Conservation (phyloP, 805 yeast genomes). For the Vanderwaltozyma verrucispora region DNA sequence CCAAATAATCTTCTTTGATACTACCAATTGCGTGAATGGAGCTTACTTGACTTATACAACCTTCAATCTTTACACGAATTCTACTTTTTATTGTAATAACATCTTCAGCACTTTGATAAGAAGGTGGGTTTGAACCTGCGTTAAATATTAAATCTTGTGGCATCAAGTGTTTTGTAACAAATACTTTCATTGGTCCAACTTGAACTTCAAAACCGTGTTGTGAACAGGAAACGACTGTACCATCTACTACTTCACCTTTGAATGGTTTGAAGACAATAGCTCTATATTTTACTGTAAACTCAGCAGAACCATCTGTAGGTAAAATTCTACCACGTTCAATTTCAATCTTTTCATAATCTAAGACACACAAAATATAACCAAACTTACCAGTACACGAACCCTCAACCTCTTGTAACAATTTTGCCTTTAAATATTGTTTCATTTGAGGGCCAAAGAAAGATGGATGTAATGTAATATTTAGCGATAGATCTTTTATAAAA, state of each 20-base stretch:
- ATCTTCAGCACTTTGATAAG: slow-evolving; percentile 91
- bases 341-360: slow-evolving; percentile 89
- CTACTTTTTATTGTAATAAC: slow-evolving; percentile 89
- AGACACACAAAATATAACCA: slow-evolving; percentile 92
- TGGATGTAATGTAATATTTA: slow-evolving; percentile 90
- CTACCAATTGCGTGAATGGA: slow-evolving; percentile 96
- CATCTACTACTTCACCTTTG: slow-evolving; percentile 98
- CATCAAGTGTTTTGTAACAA: slow-evolving; percentile 87
- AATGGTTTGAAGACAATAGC: slow-evolving; percentile 98
- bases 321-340: slow-evolving; percentile 90
- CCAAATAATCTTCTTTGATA: slow-evolving; percentile 94
- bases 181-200: slow-evolving; percentile 93
- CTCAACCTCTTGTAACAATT: slow-evolving; percentile 89
- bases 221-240: slow-evolving; percentile 85
- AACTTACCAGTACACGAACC: slow-evolving; percentile 99
- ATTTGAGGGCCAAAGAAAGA: slow-evolving; percentile 96
- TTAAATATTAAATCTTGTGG: slow-evolving; percentile 90
- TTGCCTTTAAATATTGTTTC: slow-evolving; percentile 86
- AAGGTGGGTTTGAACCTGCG: slow-evolving; percentile 97
- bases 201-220: slow-evolving; percentile 96
- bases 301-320: slow-evolving; percentile 90
- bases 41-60: slow-evolving; percentile 95
- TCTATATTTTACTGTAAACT: slow-evolving; percentile 88
- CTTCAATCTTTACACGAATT: slow-evolving; percentile 90
- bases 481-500: slow-evolving; percentile 71